Evolutionary conservation across 371 early-diverging fungal species (phyloP).

Genomic region (Mucor ambiguus): DNA sequence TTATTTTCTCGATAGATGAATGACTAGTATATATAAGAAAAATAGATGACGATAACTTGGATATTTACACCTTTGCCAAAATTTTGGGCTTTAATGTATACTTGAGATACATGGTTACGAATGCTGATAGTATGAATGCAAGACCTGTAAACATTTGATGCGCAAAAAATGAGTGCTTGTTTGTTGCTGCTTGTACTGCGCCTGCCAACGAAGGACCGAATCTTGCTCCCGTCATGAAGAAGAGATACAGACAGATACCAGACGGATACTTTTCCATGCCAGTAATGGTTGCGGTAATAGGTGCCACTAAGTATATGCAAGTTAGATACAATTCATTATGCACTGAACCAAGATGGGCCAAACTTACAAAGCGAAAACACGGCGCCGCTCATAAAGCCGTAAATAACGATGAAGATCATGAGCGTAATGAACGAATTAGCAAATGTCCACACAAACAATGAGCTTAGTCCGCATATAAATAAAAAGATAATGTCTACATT

Average conservation of each 20-base stretch:
- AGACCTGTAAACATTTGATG: conserved; percentile 44
- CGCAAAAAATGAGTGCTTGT: conserved; percentile 31
- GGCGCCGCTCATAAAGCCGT: conserved; percentile 65
- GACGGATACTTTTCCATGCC: conserved; percentile 45
- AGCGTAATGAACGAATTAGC: conserved; percentile 46
- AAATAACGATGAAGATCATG: conserved; percentile 56
- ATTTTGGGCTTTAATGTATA: conserved; percentile 23
- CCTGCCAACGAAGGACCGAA: conserved; percentile 44
- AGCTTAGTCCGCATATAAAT: conserved; percentile 46
- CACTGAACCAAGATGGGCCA: not conserved
- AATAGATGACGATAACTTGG: not conserved
- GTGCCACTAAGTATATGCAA: conserved; percentile 28
- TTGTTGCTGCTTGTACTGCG: conserved; percentile 35
- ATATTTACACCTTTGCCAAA: conserved; percentile 20
- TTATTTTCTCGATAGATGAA: not conserved
- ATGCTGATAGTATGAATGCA: conserved; percentile 31
- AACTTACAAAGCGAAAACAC: conserved; percentile 34
- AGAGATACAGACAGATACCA: conserved; percentile 36
- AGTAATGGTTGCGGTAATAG: conserved; percentile 40
- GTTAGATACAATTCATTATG: not conserved
- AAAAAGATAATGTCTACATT: conserved; percentile 54
- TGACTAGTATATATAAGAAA: not conserved
- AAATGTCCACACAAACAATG: conserved; percentile 67
- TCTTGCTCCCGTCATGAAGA: conserved; percentile 32
- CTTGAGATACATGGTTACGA: conserved; percentile 32